Percentiles rank a stretch among this genome's conserved stretches.
Evolutionary conservation across 2,329 filamentous ascomycete species (phyloP).

Genomic region (Lasiodiplodia gonubiensis): DNA sequence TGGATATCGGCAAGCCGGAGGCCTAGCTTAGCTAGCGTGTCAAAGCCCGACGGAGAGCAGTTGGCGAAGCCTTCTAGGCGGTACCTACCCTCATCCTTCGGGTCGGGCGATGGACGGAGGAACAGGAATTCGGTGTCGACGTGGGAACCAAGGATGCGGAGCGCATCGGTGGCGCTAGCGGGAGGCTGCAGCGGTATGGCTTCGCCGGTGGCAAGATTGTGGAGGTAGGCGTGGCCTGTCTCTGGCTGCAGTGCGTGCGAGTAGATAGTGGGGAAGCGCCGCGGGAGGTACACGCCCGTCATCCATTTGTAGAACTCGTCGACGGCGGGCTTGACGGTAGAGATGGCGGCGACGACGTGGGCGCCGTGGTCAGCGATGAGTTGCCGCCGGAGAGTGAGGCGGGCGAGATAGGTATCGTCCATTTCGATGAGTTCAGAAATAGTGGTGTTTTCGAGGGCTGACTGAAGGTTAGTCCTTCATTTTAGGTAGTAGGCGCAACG

Average conservation of each 20-base stretch:
- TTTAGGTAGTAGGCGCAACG: neutral
- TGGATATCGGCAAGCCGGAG: slow-evolving; percentile 62
- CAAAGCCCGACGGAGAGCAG: slow-evolving; percentile 65
- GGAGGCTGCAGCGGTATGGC: slow-evolving; percentile 48
- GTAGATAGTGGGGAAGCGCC: slow-evolving; percentile 59
- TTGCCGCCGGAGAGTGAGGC: slow-evolving; percentile 56
- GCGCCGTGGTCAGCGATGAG: slow-evolving; percentile 53
- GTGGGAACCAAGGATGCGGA: slow-evolving; percentile 57
- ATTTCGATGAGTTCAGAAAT: slow-evolving; percentile 63
- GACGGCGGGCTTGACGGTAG: slow-evolving; percentile 47
- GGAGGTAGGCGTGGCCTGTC: slow-evolving; percentile 29
- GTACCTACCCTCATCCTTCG: slow-evolving; percentile 51
- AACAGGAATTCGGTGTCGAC: slow-evolving; percentile 67
- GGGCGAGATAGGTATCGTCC: slow-evolving; percentile 63
- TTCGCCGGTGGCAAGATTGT: slow-evolving; percentile 54
- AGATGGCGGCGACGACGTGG: slow-evolving; percentile 47
- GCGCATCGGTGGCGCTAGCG: slow-evolving; percentile 46
- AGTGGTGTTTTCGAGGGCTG: slow-evolving; percentile 60
- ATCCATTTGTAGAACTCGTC: slow-evolving; percentile 64
- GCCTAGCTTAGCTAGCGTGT: slow-evolving; percentile 61
- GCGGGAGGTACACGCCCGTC: slow-evolving; percentile 60
- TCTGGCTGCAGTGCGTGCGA: neutral
- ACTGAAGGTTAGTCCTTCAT: neutral
- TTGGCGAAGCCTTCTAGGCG: slow-evolving; percentile 61
- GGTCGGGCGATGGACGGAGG: slow-evolving; percentile 52